Evolutionary conservation across 2,329 filamentous ascomycete genomes (phyloP).

Genomic region (Blumeriella jaapii): DNA sequence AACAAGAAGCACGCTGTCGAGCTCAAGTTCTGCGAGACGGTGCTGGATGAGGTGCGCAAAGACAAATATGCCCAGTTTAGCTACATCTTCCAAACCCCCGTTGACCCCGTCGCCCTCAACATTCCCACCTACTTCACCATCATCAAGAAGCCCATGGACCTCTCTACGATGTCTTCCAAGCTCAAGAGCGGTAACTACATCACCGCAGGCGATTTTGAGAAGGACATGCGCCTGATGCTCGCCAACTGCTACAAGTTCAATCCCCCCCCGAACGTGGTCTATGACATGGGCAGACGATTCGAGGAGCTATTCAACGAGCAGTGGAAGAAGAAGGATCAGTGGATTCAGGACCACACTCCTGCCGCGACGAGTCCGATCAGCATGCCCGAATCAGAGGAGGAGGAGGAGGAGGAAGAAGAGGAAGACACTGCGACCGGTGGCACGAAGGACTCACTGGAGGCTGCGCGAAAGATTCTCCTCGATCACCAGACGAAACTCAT

Average conservation of each 20-base stretch:
- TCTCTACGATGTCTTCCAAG: conserved; percentile 69
- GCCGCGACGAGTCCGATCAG: conserved; percentile 50
- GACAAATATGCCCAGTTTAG: conserved; percentile 57
- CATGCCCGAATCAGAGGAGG: conserved; percentile 62
- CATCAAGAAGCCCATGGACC: conserved; percentile 95
- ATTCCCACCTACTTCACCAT: conserved; percentile 89
- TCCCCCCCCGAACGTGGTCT: conserved; percentile 62
- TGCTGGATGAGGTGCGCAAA: conserved; percentile 67
- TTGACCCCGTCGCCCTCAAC: conserved; percentile 87
- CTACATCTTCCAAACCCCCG: conserved; percentile 67
- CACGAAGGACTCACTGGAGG: conserved; percentile 33
- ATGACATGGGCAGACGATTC: conserved; percentile 57
- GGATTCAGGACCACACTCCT: conserved; percentile 65
- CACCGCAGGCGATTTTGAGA: conserved; percentile 74
- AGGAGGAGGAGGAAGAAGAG: conserved; percentile 54
- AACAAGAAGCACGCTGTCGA: conserved; percentile 84
- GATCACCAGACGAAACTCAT: conserved; percentile 48
- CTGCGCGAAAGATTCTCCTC: conserved; percentile 39
- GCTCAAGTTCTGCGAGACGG: conserved; percentile 78
- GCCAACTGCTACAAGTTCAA: conserved; percentile 92
- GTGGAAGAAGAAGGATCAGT: conserved; percentile 70
- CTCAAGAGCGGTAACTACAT: conserved; percentile 69
- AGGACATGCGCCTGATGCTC: conserved; percentile 72
- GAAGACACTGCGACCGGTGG: conserved; percentile 42
- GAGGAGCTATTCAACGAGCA: conserved; percentile 64